Percentiles rank a stretch among this genome's conserved stretches.
phyloP scores from a whole-genome alignment of 768 basidiomycete genomes.

The Trametes maxima region DNA sequence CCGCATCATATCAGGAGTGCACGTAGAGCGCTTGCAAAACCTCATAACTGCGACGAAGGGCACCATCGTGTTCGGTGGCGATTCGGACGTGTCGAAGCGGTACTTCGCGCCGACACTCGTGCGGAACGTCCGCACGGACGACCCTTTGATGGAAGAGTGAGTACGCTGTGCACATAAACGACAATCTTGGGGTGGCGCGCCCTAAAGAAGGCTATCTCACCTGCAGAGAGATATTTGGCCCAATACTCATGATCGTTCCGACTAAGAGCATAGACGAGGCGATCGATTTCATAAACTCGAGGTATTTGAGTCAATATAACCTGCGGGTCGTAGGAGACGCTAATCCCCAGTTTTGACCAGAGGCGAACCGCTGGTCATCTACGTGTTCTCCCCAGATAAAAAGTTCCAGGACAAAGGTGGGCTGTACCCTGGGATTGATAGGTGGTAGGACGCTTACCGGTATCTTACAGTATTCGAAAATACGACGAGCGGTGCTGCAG shows the following conservation, averaged over 20 bases:
- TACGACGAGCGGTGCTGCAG: constrained; percentile 67
- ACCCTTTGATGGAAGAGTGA: constrained; percentile 78
- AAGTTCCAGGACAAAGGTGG: constrained; percentile 63
- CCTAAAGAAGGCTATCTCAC: too few relatives aligned
- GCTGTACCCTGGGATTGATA: neutral
- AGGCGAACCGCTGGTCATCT: constrained; percentile 73
- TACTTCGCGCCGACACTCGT: constrained; percentile 78
- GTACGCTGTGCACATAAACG: constrained; percentile 28
- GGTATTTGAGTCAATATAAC: too few relatives aligned
- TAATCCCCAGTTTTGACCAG: constrained; percentile 40
- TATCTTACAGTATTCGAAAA: constrained; percentile 50
- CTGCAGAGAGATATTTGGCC: constrained; percentile 81
- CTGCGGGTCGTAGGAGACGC: too few relatives aligned
- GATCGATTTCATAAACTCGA: constrained; percentile 64
- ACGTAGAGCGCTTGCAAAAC: constrained; percentile 58
- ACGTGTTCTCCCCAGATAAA: constrained; percentile 69
- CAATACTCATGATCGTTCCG: constrained; percentile 72
- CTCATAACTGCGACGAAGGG: constrained; percentile 69
- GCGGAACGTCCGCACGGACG: constrained; percentile 57
- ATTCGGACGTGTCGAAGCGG: constrained; percentile 52
- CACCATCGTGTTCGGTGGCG: constrained; percentile 64
- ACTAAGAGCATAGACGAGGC: constrained; percentile 71
- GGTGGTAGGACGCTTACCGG: constrained; percentile 25
- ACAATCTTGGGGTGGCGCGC: too few relatives aligned
- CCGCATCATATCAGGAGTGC: constrained; percentile 54